Base-by-base conservation (phyloP, 495 filamentous ascomycete species). In the Haplographium delicatum region DNA sequence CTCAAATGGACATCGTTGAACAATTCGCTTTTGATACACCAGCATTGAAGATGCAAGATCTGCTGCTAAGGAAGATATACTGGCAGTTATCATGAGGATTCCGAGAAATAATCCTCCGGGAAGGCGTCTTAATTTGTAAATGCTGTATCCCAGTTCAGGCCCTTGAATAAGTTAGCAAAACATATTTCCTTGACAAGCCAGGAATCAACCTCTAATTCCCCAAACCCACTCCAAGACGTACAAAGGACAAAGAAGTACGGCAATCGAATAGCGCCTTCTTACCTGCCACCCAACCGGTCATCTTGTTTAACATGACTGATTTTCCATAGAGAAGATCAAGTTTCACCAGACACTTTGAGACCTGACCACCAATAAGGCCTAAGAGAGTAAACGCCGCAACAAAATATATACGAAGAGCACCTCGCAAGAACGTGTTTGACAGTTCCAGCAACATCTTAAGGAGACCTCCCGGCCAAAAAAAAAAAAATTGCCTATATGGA, bases 261-360 rank as follows among this genome's bases (percentile, higher is more conserved):
- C 35, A 39, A 4, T 0, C 18, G 16, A 39, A 39, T 10, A 18
- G 42, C 25, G n/a, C n/a, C n/a, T n/a, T n/a, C n/a, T n/a, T n/a
- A n/a, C n/a, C n/a, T 5, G 34, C 11, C 1, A 44, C n/a, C 42
- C 42, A 44, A 3, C 42, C 42, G 13, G 42, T 44, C 42, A 44
- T 44, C 7, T 26, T 24, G n/a, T 44, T 25, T 6, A 44, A 18
- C 24, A 16, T 26, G 23, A 44, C 42, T 2, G 42, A 28, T 2
- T 30, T 6, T 11, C 42, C 42, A n/a, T 44, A 26, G 3, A 44
- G 9, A 18, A 44, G 42, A 18, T 44, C 42, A 3, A 44, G 11
- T 18, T 44, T 44, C 4, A 26, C 20, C 28, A 26, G 10, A 3
- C 22, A 31, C 25, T 44, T 44, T 24, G 24, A 44, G 26, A 24